Base-by-base conservation (phyloP, 495 filamentous ascomycete species). In the Hypoxylon trugodes region DNA sequence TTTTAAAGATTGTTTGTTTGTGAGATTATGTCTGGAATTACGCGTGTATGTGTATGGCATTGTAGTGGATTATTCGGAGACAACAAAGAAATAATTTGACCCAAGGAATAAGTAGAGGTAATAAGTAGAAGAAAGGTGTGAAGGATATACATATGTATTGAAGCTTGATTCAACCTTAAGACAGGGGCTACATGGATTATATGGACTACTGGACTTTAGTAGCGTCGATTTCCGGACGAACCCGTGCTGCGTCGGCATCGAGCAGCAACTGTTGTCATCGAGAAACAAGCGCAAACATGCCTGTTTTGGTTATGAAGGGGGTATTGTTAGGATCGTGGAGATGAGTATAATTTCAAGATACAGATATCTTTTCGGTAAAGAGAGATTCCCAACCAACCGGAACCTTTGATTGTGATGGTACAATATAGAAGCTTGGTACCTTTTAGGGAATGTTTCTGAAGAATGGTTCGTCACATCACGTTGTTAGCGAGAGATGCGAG, bases 191-290 rank as follows among this genome's bases (percentile, higher is more conserved):
- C n/a, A n/a, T n/a, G n/a, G n/a, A n/a, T n/a, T 36, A 54, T 19
- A 30, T 36, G 43, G 45, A 21, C 24, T 33, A 41, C 3, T 4
- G 6, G 21, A n/a, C 10, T 28, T 37, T 25, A 28, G 10, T 65
- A 59, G 61, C 61, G 61, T 59, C 61, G 61, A 65, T 65, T 35
- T 10, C 35, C 48, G 48, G 54, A 59, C 54, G 25, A 46, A 53
- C 25, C 41, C 28, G 32, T 15, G 5, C 37, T 28, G 8, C 18
- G 21, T 47, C 48, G 12, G 33, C 26, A 65, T 65, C 61, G 61
- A 47, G 30, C 26, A 26, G 24, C 8, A 15, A 21, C 10, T 38
- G 28, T 42, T 40, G 18, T 42, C 32, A 41, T 59, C 40, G 47
- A 46, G 49, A 48, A 60, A 15, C 13, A 2, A 16, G 28, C 16